Conservation (phyloP, 768 basidiomycete species). For the Kwoniella bestiolae region DNA sequence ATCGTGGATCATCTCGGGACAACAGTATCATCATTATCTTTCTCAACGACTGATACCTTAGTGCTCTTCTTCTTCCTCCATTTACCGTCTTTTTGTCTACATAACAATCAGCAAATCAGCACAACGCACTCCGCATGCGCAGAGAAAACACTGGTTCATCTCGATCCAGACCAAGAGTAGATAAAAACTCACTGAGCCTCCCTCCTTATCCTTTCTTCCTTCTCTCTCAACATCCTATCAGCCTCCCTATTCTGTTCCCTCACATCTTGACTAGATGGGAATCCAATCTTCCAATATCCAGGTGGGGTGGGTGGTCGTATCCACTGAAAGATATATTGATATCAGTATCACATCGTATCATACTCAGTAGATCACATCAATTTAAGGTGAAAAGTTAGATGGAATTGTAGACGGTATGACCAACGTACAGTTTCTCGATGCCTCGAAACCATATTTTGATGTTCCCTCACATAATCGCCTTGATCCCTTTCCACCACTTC, state of each 20-base stretch:
- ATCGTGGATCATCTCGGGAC: neutral
- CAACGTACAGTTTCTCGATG: conserved; percentile 48
- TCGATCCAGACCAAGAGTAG: neutral
- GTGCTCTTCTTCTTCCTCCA: conserved; percentile 41
- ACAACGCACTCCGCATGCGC: neutral
- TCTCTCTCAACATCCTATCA: conserved; percentile 71
- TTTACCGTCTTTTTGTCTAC: conserved; percentile 37
- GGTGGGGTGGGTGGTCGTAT: conserved; percentile 75
- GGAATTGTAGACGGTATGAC: neutral
- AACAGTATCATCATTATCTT: neutral
- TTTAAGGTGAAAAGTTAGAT: no score
- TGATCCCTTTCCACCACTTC: conserved; percentile 31
- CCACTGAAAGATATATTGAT: conserved; percentile 62
- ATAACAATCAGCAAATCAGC: neutral
- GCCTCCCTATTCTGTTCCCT: conserved; percentile 75
- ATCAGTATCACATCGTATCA: no score
- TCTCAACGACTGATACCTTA: neutral
- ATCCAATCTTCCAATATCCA: conserved; percentile 87
- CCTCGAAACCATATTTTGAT: conserved; percentile 50
- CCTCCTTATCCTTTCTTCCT: conserved; percentile 65
- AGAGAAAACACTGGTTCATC: neutral
- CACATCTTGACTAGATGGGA: conserved; percentile 82
- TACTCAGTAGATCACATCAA: no score
- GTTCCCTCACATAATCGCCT: conserved; percentile 30
- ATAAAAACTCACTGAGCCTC: conserved; percentile 64